A percentile compares a stretch with the other conserved stretches of the same genome.
phyloP scores from a whole-genome alignment of 2,329 filamentous ascomycete species.

The Blastomyces parvus region DNA sequence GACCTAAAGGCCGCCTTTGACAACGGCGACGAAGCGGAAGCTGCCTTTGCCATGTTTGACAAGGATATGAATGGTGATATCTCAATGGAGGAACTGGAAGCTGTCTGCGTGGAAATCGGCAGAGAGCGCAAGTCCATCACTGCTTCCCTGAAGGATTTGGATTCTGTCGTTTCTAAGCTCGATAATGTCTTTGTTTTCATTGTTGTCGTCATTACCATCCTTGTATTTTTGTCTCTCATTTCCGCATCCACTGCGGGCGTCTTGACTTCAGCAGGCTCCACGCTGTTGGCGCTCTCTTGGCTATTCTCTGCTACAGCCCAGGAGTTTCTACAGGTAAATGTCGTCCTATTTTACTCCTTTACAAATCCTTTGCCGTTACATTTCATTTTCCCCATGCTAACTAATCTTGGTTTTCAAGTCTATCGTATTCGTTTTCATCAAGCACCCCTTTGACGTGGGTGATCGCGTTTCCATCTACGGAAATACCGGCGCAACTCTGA shows the following conservation, averaged over 20 bases:
- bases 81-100: constrained; percentile 86
- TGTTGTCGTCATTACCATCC: constrained; percentile 66
- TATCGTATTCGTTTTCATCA: constrained; percentile 90
- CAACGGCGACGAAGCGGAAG: constrained; percentile 74
- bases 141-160: constrained; percentile 85
- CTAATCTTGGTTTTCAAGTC: constrained; percentile 48
- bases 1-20: constrained; percentile 72
- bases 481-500: constrained; percentile 67
- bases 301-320: constrained; percentile 85
- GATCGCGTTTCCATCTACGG: constrained; percentile 89
- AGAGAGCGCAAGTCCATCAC: constrained; percentile 92
- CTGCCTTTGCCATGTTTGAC: constrained; percentile 86
- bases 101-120: constrained; percentile 87
- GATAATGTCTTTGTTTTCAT: constrained; percentile 84
- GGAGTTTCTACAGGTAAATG: constrained; percentile 65
- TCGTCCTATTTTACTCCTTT: constrained; percentile 51
- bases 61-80: constrained; percentile 96
- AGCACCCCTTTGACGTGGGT: constrained; percentile 93
- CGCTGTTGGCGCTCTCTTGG: constrained; percentile 85
- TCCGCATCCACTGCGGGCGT: constrained; percentile 85
- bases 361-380: constrained; percentile 61
- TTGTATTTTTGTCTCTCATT: constrained; percentile 82
- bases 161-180: constrained; percentile 84
- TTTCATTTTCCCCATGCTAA: neutral
- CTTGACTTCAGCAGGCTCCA: constrained; percentile 78